Evolutionary conservation across 129 eudicot genomes (phyloP).

Genomic region (Tagetes patula): DNA sequence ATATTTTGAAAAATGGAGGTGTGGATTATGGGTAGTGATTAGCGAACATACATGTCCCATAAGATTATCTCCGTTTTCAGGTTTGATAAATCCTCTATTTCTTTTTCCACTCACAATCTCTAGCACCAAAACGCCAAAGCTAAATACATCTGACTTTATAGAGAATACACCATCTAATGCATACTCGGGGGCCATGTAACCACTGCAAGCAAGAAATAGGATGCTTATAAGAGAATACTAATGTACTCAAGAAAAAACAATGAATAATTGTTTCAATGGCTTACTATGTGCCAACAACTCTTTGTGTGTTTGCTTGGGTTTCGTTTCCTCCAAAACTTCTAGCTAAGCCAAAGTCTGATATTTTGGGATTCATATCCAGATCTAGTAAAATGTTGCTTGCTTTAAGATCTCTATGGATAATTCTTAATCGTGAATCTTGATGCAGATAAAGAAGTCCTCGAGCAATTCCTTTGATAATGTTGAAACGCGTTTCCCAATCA

Average conservation of each 20-base stretch:
- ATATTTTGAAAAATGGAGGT: not conserved
- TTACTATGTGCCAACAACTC: constrained; percentile 50
- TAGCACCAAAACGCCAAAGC: constrained; percentile 37
- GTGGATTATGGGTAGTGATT: not conserved
- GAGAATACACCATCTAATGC: constrained; percentile 36
- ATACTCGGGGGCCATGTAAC: constrained; percentile 47
- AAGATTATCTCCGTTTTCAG: constrained; percentile 33
- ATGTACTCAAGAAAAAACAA: not conserved
- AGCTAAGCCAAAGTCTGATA: constrained; percentile 45
- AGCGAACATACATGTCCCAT: constrained; percentile 37
- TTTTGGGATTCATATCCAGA: constrained; percentile 41
- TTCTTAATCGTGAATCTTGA: constrained; percentile 44
- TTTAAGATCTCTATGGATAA: constrained; percentile 47
- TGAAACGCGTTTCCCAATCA: constrained; percentile 36
- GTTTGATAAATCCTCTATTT: constrained; percentile 36
- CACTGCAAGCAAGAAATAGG: constrained; percentile 16
- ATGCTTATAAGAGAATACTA: not conserved
- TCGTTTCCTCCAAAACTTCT: constrained; percentile 45
- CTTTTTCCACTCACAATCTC: constrained; percentile 40
- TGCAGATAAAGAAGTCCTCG: constrained; percentile 44
- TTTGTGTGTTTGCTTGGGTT: constrained; percentile 31
- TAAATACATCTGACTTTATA: constrained; percentile 36
- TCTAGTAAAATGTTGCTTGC: constrained; percentile 41
- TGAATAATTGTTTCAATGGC: not conserved
- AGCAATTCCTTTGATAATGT: constrained; percentile 43